phyloP scores from a whole-genome alignment of 2,329 filamentous ascomycete species.

The Fusarium foetens region DNA sequence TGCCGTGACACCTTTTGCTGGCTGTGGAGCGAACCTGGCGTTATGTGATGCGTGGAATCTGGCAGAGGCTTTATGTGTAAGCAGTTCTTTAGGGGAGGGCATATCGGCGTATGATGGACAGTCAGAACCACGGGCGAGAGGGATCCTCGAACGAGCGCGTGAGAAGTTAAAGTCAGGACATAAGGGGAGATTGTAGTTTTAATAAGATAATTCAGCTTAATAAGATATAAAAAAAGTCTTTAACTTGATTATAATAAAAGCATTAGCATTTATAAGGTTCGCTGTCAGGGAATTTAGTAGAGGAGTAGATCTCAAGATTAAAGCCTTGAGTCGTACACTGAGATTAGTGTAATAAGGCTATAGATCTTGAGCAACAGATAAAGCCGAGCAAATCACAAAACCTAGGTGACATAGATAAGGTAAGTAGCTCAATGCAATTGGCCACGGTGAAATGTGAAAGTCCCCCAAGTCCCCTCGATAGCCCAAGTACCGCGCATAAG shows the following conservation, averaged over 20 bases:
- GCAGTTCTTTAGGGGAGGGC: conserved; percentile 40
- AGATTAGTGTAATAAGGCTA: too few relatives aligned
- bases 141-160: conserved; percentile 41
- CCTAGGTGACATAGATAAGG: too few relatives aligned
- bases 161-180: conserved; percentile 40
- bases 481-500: neutral
- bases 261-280: too few relatives aligned
- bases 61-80: conserved; percentile 52
- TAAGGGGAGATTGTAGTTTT: neutral
- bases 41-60: conserved; percentile 59
- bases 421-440: too few relatives aligned
- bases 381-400: too few relatives aligned
- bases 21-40: conserved; percentile 60
- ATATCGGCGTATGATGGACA: conserved; percentile 50
- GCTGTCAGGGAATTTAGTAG: too few relatives aligned
- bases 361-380: too few relatives aligned
- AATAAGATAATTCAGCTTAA: neutral
- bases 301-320: too few relatives aligned
- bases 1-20: conserved; percentile 60
- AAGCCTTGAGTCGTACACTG: too few relatives aligned
- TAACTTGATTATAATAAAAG: too few relatives aligned
- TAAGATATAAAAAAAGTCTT: too few relatives aligned
- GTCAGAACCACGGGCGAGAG: conserved; percentile 49
- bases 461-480: accelerated
- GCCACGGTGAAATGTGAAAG: neutral